Conservation (phyloP, 73 alveolate genomes). For the Stentor coeruleus region DNA sequence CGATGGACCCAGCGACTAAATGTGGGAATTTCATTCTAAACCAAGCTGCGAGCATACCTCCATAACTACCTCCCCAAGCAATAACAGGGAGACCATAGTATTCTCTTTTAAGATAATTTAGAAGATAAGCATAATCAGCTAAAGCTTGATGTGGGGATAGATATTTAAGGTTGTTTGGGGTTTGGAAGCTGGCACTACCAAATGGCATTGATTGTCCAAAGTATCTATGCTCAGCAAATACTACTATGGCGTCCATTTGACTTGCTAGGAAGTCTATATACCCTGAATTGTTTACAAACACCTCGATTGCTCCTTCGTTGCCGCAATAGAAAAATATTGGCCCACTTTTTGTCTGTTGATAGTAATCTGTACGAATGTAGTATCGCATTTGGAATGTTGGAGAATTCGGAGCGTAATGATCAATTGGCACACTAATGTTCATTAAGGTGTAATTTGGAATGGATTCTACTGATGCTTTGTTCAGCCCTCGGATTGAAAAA, state of each 20-base stretch:
- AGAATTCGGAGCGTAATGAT: neutral
- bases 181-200: slow-evolving; percentile 23
- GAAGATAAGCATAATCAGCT: slow-evolving; percentile 62
- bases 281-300: slow-evolving; percentile 32
- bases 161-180: neutral
- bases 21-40: slow-evolving; percentile 54
- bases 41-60: slow-evolving; percentile 77
- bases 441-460: neutral
- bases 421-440: slow-evolving; percentile 5
- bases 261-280: slow-evolving; percentile 53
- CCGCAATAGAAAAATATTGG: slow-evolving; percentile 42
- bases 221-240: slow-evolving; percentile 66
- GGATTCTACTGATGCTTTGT: neutral
- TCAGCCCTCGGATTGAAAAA: neutral
- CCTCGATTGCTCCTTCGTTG: slow-evolving; percentile 37
- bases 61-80: slow-evolving; percentile 69
- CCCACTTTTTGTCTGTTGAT: slow-evolving; percentile 29
- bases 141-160: slow-evolving; percentile 58
- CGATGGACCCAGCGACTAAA: slow-evolving; percentile 52
- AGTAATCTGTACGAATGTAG: slow-evolving; percentile 27
- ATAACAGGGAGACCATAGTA: slow-evolving; percentile 32
- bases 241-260: slow-evolving; percentile 43
- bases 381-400: slow-evolving; percentile 36
- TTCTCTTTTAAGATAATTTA: neutral
- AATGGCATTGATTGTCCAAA: slow-evolving; percentile 65